Conservation (phyloP, 306 rosid genomes). For the Mucuna pruriens region DNA sequence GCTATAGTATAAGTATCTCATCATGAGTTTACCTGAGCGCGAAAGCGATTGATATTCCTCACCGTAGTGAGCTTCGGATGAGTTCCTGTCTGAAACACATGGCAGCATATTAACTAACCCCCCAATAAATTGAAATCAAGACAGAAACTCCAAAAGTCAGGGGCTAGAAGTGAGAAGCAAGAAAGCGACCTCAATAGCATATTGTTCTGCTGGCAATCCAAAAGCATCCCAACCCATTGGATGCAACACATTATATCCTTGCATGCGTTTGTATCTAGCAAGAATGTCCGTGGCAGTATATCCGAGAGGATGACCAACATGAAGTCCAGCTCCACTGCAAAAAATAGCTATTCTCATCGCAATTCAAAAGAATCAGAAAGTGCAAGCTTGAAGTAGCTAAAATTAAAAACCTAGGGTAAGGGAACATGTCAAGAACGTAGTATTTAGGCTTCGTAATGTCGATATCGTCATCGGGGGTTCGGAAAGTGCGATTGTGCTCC, state of each 20-base stretch:
- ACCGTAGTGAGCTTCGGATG: conserved; percentile 88
- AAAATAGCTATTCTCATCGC: neutral
- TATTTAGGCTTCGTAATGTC: conserved; percentile 87
- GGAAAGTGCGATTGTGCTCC: conserved; percentile 76
- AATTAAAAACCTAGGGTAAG: conserved; percentile 85
- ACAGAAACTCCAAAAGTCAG: conserved; percentile 4
- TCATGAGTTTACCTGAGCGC: conserved; percentile 70
- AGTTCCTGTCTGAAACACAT: conserved; percentile 84
- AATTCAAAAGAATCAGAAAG: conserved; percentile 9
- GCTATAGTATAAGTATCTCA: conserved; percentile 10
- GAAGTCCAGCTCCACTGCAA: conserved; percentile 92
- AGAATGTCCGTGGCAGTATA: conserved; percentile 95
- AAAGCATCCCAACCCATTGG: conserved; percentile 99
- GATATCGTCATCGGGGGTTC: conserved; percentile 86
- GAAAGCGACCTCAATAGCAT: conserved; percentile 80
- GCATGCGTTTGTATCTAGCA: conserved; percentile 90
- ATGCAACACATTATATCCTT: conserved; percentile 87
- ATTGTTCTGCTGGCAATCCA: conserved; percentile 99
- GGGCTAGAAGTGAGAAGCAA: conserved; percentile 18
- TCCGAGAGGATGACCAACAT: conserved; percentile 97
- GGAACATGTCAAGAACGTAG: conserved; percentile 96
- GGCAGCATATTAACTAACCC: neutral
- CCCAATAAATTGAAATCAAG: neutral
- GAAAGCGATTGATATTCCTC: conserved; percentile 85
- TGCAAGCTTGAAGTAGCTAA: neutral